Evolutionary conservation across 306 rosid species (phyloP).

Genomic region (Prunus dulcis): DNA sequence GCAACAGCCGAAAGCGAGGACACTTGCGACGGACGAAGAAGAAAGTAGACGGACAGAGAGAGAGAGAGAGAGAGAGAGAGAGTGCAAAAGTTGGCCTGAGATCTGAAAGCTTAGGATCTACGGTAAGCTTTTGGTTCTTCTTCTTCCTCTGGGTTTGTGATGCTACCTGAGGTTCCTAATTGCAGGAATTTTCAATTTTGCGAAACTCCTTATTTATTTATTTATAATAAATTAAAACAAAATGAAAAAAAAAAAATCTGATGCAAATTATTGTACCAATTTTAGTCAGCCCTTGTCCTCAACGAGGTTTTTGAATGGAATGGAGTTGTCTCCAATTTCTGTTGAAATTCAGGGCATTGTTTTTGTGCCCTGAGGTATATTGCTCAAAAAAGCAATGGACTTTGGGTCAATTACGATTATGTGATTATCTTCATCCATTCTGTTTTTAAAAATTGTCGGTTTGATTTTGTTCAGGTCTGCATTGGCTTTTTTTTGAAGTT

Average conservation of each 20-base stretch:
- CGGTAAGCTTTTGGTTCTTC: conserved; percentile 1
- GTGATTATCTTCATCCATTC: not conserved
- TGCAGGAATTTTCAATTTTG: not conserved
- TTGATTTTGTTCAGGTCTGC: not conserved
- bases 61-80: not conserved
- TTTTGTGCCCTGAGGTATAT: not conserved
- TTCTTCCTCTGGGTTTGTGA: not conserved
- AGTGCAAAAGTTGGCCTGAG: not conserved
- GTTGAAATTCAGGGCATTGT: not conserved
- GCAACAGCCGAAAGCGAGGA: conserved; percentile 1
- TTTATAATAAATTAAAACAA: not conserved
- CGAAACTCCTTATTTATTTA: not conserved
- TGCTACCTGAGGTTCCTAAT: not conserved
- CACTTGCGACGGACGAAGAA: not conserved
- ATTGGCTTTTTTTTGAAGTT: not conserved
- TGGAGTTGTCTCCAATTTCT: not conserved
- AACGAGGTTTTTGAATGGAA: not conserved
- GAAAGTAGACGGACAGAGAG: not conserved
- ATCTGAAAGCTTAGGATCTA: conserved; percentile 5
- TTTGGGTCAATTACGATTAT: not conserved
- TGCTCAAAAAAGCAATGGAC: not conserved
- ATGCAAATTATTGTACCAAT: not conserved
- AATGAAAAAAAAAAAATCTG: not conserved
- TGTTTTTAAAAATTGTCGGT: not conserved
- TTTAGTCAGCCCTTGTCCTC: not conserved